Evolutionary conservation across 2,329 filamentous ascomycete species (phyloP), one percentile per base, ranked within the genome.

Genomic region (Cercospora nicotianae): DNA sequence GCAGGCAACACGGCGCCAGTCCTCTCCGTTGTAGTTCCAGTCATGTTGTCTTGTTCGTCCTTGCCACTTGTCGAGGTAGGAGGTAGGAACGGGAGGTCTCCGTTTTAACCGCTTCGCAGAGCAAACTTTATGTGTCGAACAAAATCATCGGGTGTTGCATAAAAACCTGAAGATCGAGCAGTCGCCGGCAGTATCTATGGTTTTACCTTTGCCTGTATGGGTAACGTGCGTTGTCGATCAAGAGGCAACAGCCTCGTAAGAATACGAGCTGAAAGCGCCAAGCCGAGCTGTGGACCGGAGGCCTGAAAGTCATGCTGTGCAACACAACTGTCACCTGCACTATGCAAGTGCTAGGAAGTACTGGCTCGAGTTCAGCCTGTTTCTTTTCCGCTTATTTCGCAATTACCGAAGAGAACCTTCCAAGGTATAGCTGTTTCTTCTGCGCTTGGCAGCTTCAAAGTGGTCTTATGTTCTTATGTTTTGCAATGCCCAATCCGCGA

Each of bases 401-500:
- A 51, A 13, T 13, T 23, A 13, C 45, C 45, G 45, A 51, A 51
- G 45, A 51, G 18, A 51, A 20, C 53, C 18, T 59, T 59, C 55
- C 55, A 59, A 59, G 9, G 30, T 13, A 18, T n/a, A 58, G 30
- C 16, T n/a, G 16, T 20, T 26, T 28, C n/a, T 20, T 4, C 18
- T 30, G 36, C 26, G 13, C 58, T 51, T n/a, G 45, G 20, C 55
- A 61, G 39, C 51, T 18, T 64, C 26, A 16, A 18, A 18, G 18
- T 30, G 28, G 16, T 30, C 18, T 62, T n/a, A 48, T 18, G 33
- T 16, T 26, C 5, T n/a, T 23, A 72, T 60, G 60, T 73, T 69
- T 51, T 67, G 48, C 59, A 61, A 70, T 20, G 76, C 74, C 75
- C 78, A 87, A 9, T 73, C 77, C 68, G 79, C 79, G 0, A 87